Percentiles rank a stretch among this genome's conserved stretches.
Evolutionary conservation across 305 asterid species (phyloP).

Genomic region (Solanum hybrid): DNA sequence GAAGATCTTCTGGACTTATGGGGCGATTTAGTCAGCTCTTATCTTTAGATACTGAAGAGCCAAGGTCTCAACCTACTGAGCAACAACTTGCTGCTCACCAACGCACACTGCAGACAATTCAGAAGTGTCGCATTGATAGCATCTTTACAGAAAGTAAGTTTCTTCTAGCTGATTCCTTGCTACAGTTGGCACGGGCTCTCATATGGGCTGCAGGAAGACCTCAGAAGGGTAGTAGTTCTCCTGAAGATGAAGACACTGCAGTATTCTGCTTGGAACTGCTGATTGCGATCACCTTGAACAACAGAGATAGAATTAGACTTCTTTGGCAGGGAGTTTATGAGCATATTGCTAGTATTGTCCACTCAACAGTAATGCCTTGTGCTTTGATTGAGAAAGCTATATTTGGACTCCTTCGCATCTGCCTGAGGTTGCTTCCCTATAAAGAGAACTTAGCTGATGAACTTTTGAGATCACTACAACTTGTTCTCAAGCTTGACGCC

Average conservation of each 20-base stretch:
- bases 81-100: conserved; percentile 20
- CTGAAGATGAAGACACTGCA: conserved; percentile 17
- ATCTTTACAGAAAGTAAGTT: conserved; percentile 17
- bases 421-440: conserved; percentile 13
- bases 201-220: conserved; percentile 14
- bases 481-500: conserved; percentile 15
- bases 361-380: conserved; percentile 17
- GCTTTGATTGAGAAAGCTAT: conserved; percentile 16
- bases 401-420: conserved; percentile 15
- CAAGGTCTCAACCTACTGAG: conserved; percentile 14
- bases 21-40: conserved; percentile 15
- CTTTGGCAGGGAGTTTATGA: conserved; percentile 20
- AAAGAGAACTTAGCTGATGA: conserved; percentile 18
- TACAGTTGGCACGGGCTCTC: conserved; percentile 12
- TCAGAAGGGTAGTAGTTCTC: conserved; percentile 14
- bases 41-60: conserved; percentile 15
- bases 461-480: conserved; percentile 10
- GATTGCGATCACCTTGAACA: conserved; percentile 13
- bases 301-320: conserved; percentile 13
- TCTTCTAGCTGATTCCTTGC: conserved; percentile 12
- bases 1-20: conserved; percentile 16
- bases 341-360: conserved; percentile 14
- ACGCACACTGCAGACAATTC: conserved; percentile 12
- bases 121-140: conserved; percentile 12
- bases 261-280: conserved; percentile 16